Evolutionary conservation across 257 asterid species (phyloP), one percentile per base, ranked within the genome.

Genomic region (Salvia hispanica): DNA sequence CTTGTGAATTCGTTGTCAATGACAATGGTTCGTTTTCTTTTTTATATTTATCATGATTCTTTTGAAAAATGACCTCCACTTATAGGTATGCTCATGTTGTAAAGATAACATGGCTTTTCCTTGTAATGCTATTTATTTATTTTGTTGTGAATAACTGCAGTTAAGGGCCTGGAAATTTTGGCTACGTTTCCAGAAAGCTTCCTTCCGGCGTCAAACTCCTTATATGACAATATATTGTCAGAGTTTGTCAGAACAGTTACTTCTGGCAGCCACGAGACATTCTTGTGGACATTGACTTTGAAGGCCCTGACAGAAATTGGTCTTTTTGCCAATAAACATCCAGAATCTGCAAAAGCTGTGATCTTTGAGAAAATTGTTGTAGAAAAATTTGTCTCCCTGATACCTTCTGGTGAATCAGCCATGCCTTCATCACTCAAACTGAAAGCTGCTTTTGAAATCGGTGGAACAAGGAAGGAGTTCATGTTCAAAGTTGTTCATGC

Each of bases 121-220:
- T 59, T 48, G 31, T 25, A 25, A 25, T 0, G 31, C 31, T 25
- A 25, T 25, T 25, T 25, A 25, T 50, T 28, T 48, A 73, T 64
- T 58, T 63, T 28, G 52, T 62, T 52, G 21, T 73, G 73, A 37
- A 46, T 58, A 67, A 74, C 64, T 86, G 85, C 86, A 93, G 99
- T 87, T 31, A 85, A 77, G 80, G 96, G 97, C 75, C 83, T 94
- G 87, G 83, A 87, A 78, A 80, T 77, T 72, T 75, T 94, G 84
- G 95, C 92, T 45, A 85, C 90, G 54, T 88, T 88, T 81, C 96
- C 99, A 8, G 90, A 78, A 78, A 80, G 87, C 81, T 83, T 83
- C 74, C 28, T 69, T 31, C 76, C 80, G 9, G 72, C 83, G 43
- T 84, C 92, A 59, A 70, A 79, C 80, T 54, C 83, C 67, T 69